phyloP scores from a whole-genome alignment of 148 eudicot species.

The Polygonum aviculare region DNA sequence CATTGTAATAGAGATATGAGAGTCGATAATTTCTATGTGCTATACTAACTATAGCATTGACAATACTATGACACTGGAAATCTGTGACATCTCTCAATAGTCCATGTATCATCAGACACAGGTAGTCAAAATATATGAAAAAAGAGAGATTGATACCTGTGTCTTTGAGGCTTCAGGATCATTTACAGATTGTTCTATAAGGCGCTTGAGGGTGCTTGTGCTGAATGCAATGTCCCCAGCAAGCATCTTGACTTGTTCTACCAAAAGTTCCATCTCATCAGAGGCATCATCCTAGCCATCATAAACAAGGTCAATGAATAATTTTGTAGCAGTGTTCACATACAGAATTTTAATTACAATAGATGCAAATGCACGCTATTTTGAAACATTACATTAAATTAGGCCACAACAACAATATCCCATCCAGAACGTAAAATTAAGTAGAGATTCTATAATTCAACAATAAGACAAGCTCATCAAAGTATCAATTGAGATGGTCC shows the following conservation, averaged over 20 bases:
- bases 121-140: not conserved
- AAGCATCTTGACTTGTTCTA: slow-evolving; percentile 99
- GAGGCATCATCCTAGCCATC: slow-evolving; percentile 52
- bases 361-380: not conserved
- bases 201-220: slow-evolving; percentile 87
- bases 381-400: not conserved
- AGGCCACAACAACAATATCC: not conserved
- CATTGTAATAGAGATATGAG: not conserved
- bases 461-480: slow-evolving; percentile 1
- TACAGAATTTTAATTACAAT: not conserved
- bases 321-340: not conserved
- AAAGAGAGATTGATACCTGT: slow-evolving; percentile 39
- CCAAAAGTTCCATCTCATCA: slow-evolving; percentile 92
- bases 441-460: not conserved
- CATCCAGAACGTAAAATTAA: not conserved
- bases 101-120: not conserved
- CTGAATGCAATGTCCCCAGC: slow-evolving; percentile 97
- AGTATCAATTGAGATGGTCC: not conserved
- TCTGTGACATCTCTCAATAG: not conserved
- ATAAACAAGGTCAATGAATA: not conserved
- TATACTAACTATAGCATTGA: not conserved
- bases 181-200: slow-evolving; percentile 76
- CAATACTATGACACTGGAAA: not conserved
- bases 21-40: not conserved
- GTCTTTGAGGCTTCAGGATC: slow-evolving; percentile 72